Evolutionary conservation across 139 green algal species (phyloP), one percentile per base, ranked within the genome.

Genomic region (Eudorina sp.): DNA sequence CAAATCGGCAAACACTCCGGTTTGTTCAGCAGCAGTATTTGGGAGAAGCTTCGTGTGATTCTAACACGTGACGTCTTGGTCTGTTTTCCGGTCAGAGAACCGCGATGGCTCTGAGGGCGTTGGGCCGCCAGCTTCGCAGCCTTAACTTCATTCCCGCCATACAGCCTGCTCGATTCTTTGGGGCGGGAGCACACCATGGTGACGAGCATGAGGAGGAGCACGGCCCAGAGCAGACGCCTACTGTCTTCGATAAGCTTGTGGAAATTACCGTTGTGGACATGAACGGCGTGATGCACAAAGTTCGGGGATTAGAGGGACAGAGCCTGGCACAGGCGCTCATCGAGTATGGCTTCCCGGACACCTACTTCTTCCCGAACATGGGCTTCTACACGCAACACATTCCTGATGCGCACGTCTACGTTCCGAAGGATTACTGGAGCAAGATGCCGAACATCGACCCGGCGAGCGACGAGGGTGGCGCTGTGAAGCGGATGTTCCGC

Each of bases 231-330:
- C 45, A 68, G 31, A 91, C 85, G 16, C 91, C 93, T 9, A 94
- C 91, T 40, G 93, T 95, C 3, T 95, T 94, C 31, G 93, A 95
- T 72, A 91, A 91, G 40, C 81, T 95, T 43, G 88, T 95, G 5
- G 88, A 90, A 66, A 29, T 95, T 16, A 94, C 90, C 34, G 93
- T 94, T 7, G 89, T 94, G 13, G 93, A 94, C 81, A 87, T 91
- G 48, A 89, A 90, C n/a, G 93, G 93, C 38, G 64, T 91, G 14
- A 85, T 89, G 4, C 93, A 94, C 84, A 88, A 78, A 0, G 89
- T 95, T 7, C 41, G 86, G 18, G 90, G 88, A 51, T 34, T 95
- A 0, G 80, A 74, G 27, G 93, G 93, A 2, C 75, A 88, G 62
- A 85, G 78, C 29, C 53, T 95, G 36, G 55, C 89, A 4, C 48